Evolutionary conservation across 163 green algal genomes (phyloP).

Genomic region (Chlorella variabilis): DNA sequence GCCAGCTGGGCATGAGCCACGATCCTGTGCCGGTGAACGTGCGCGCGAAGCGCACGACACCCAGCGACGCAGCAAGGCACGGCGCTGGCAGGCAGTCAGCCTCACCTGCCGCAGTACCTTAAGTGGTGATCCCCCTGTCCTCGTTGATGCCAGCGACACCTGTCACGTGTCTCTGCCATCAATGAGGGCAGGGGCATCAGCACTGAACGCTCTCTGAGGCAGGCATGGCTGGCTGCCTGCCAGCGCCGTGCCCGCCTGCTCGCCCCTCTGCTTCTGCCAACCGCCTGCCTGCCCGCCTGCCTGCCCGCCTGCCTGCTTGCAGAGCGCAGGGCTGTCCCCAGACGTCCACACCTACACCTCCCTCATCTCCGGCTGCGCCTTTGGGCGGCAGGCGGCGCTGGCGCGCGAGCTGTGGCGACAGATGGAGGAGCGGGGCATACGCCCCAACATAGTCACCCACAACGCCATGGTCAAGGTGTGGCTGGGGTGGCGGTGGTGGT

Average conservation of each 20-base stretch:
- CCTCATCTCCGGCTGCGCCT: conserved; percentile 34
- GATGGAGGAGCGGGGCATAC: conserved; percentile 12
- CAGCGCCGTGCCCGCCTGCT: not conserved
- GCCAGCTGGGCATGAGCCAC: too few relatives aligned
- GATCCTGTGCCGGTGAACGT: too few relatives aligned
- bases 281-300: not conserved
- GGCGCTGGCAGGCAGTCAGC: not conserved
- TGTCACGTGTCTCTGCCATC: too few relatives aligned
- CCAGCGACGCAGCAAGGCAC: not conserved
- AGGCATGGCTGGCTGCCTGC: not conserved
- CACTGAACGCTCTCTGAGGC: too few relatives aligned
- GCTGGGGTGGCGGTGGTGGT: too few relatives aligned
- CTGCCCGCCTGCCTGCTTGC: not conserved
- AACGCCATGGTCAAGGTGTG: conserved; percentile 35
- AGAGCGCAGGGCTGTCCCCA: conserved; percentile 12
- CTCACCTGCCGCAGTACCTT: not conserved
- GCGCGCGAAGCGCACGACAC: too few relatives aligned
- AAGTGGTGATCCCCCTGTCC: too few relatives aligned
- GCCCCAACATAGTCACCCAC: conserved; percentile 15
- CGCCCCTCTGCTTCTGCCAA: not conserved
- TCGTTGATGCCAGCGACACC: too few relatives aligned
- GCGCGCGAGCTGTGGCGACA: conserved; percentile 13
- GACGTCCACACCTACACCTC: conserved; percentile 35
- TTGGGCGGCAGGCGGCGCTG: conserved; percentile 9
- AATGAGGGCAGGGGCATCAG: too few relatives aligned